Conservation (phyloP, 2,329 filamentous ascomycete species). For the Fusarium pseudoanthophilum region DNA sequence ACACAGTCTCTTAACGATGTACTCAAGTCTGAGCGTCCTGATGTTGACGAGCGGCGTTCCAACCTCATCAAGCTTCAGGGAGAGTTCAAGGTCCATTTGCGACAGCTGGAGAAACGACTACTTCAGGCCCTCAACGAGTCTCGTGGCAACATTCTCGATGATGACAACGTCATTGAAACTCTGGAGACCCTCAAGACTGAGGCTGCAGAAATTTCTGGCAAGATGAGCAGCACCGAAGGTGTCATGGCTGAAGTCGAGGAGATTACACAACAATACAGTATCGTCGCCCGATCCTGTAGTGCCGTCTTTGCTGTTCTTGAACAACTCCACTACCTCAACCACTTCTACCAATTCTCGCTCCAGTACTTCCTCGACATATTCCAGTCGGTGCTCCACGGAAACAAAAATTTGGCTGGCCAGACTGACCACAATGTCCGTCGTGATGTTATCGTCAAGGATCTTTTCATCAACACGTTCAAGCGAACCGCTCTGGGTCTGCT, state of each 20-base stretch:
- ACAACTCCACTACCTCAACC: conserved; percentile 97
- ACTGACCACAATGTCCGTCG: conserved; percentile 82
- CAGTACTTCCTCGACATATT: conserved; percentile 99
- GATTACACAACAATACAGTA: conserved; percentile 93
- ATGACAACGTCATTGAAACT: conserved; percentile 97
- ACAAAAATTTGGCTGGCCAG: conserved; percentile 76
- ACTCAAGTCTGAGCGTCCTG: conserved; percentile 94
- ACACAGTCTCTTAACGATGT: conserved; percentile 98
- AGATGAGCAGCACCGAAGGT: conserved; percentile 96
- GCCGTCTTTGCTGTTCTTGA: conserved; percentile 97
- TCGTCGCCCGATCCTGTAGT: conserved; percentile 94
- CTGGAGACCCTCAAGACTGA: conserved; percentile 98
- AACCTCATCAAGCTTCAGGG: conserved; percentile 99
- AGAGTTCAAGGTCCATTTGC: conserved; percentile 98
- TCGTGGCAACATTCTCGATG: conserved; percentile 96
- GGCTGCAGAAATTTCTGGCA: conserved; percentile 92
- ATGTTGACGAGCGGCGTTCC: conserved; percentile 94
- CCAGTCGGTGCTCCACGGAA: conserved; percentile 86
- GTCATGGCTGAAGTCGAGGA: conserved; percentile 98
- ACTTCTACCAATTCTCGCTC: conserved; percentile 99
- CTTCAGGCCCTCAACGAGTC: conserved; percentile 97
- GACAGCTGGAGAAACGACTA: conserved; percentile 92
- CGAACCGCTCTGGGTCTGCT: conserved; percentile 92
- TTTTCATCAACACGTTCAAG: conserved; percentile 92
- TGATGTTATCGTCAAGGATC: conserved; percentile 88